These are phyloP conservation scores for Umbelopsis sp. DNA, from an alignment of 192 early-diverging fungal genomes.

Conservation along the genomic window DNA sequence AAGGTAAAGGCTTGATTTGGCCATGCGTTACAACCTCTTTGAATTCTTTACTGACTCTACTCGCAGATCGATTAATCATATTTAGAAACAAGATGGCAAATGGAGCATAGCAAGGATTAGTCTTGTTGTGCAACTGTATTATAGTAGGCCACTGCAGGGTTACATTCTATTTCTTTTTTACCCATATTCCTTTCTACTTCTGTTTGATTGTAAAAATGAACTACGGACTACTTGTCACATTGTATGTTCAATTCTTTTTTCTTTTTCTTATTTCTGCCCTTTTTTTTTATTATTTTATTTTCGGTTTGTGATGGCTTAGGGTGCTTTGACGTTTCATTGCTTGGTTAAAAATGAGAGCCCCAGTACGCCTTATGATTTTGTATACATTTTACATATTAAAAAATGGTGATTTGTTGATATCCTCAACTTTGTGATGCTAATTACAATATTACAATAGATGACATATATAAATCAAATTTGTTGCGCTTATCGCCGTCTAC, in stretches of 20 bases:
- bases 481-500: background rate
- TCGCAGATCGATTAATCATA: conserved; percentile 42
- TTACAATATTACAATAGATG: background rate
- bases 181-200: conserved; percentile 18
- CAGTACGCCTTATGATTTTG: conserved; percentile 13
- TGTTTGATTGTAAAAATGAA: conserved; percentile 3
- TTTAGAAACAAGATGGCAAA: conserved; percentile 31
- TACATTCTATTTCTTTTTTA: conserved; percentile 15
- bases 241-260: background rate
- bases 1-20: conserved; percentile 29
- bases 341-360: background rate
- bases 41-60: conserved; percentile 2
- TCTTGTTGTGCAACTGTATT: conserved; percentile 19
- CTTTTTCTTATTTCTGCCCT: conserved; percentile 7
- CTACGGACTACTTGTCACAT: conserved; percentile 16
- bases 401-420: conserved; percentile 21
- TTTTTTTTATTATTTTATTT: conserved; percentile 18
- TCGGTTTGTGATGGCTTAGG: background rate
- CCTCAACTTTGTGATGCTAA: background rate
- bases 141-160: conserved; percentile 15
- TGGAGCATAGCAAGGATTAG: background rate
- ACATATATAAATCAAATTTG: background rate
- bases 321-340: background rate
- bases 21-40: background rate
- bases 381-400: conserved; percentile 21